Conservation (phyloP, 768 basidiomycete genomes). For the Asterophora lycoperdoides region DNA sequence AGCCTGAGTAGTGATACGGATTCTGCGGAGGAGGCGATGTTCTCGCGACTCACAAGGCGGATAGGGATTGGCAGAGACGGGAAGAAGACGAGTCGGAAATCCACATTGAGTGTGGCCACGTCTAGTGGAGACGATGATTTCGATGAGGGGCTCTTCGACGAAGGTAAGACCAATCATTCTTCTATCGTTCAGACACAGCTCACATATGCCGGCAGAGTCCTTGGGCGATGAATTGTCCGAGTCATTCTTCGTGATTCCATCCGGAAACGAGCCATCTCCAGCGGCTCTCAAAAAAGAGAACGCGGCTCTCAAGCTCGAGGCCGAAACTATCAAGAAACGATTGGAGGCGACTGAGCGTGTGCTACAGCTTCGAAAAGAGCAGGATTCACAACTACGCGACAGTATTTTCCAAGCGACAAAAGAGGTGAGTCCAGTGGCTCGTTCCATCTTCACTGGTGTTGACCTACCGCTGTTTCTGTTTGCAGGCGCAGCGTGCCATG, state of each 20-base stretch:
- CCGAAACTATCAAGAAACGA: slow-evolving; percentile 52
- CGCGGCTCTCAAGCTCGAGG: slow-evolving; percentile 51
- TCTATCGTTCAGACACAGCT: background rate
- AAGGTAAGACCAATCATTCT: slow-evolving; percentile 42
- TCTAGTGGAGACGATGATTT: slow-evolving; percentile 41
- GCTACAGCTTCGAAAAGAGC: slow-evolving; percentile 68
- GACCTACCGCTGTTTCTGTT: background rate
- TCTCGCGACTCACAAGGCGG: slow-evolving; percentile 50
- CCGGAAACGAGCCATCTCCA: slow-evolving; percentile 48
- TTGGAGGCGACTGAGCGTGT: slow-evolving; percentile 59
- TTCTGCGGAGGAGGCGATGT: slow-evolving; percentile 53
- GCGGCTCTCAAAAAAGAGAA: slow-evolving; percentile 65
- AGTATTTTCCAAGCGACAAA: slow-evolving; percentile 70
- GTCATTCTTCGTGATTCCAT: slow-evolving; percentile 74
- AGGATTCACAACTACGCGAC: slow-evolving; percentile 74
- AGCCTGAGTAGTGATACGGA: slow-evolving; percentile 66
- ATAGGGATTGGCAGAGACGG: slow-evolving; percentile 40
- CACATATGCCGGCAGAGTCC: slow-evolving; percentile 8
- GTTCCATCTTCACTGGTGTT: too few relatives aligned
- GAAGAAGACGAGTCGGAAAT: slow-evolving; percentile 16
- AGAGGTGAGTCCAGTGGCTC: slow-evolving; percentile 37
- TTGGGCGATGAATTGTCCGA: slow-evolving; percentile 69
- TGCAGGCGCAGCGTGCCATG: slow-evolving; percentile 76
- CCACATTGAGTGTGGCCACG: slow-evolving; percentile 10
- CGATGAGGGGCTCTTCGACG: slow-evolving; percentile 62